These are phyloP conservation scores for Cladosporium phlei DNA, from an alignment of 2,329 filamentous ascomycete genomes.

Conservation along the genomic window DNA sequence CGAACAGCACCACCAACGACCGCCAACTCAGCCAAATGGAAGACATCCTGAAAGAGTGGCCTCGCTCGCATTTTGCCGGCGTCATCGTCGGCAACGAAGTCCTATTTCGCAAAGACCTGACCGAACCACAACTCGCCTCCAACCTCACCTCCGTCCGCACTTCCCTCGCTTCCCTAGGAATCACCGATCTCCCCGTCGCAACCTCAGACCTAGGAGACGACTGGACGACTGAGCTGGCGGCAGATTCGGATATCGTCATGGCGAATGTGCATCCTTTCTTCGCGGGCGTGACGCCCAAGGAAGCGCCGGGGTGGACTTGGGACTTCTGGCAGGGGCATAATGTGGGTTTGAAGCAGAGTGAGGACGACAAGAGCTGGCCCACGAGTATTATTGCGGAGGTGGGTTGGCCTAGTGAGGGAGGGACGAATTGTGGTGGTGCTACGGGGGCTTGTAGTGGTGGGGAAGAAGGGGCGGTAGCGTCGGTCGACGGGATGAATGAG, in stretches of 20 bases:
- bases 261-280: conserved; percentile 97
- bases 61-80: conserved; percentile 51
- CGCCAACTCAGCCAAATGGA: conserved; percentile 83
- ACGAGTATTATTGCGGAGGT: conserved; percentile 71
- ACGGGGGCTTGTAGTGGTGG: conserved; percentile 47
- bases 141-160: conserved; percentile 64
- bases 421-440: conserved; percentile 65
- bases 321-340: conserved; percentile 73
- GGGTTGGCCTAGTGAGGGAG: conserved; percentile 82
- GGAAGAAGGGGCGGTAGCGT: conserved; percentile 66
- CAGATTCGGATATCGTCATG: conserved; percentile 81
- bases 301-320: conserved; percentile 75
- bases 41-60: conserved; percentile 66
- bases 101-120: conserved; percentile 62
- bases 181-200: conserved; percentile 72
- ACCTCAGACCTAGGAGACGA: conserved; percentile 86
- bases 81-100: conserved; percentile 62
- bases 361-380: conserved; percentile 51
- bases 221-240: conserved; percentile 68
- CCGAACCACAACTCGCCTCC: conserved; percentile 55
- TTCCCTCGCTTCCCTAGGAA: conserved; percentile 64
- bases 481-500: conserved; percentile 74
- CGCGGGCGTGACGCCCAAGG: conserved; percentile 63
- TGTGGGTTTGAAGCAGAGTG: conserved; percentile 59
- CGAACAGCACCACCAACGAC: conserved; percentile 73